These are phyloP conservation scores for Physocladia obscura DNA, from an alignment of 192 early-diverging fungal species.

Conservation along the genomic window DNA sequence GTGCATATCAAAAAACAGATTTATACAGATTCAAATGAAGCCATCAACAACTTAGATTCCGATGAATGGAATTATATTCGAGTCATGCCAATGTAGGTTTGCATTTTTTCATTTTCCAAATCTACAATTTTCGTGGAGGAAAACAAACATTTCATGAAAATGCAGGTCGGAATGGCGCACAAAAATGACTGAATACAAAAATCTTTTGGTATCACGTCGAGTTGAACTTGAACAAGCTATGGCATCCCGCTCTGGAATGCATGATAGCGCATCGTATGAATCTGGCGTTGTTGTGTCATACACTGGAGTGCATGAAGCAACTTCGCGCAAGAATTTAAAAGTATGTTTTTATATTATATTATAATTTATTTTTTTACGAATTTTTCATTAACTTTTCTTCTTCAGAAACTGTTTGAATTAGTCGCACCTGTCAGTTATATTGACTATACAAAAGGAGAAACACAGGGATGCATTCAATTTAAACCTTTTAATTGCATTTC, in stretches of 20 bases:
- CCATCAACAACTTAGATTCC: too few species aligned
- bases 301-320: conserved; percentile 20
- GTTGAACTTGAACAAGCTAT: background rate
- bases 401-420: conserved; percentile 36
- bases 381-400: background rate
- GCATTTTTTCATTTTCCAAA: background rate
- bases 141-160: too few species aligned
- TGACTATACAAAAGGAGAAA: conserved; percentile 21
- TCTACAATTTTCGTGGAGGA: too few species aligned
- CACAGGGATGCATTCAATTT: background rate
- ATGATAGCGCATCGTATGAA: conserved; percentile 19
- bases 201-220: background rate
- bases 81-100: conserved; percentile 23
- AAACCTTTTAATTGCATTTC: too few species aligned
- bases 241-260: background rate
- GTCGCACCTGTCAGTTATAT: conserved; percentile 38
- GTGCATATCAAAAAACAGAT: too few species aligned
- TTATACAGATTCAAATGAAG: too few species aligned
- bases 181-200: conserved; percentile 25
- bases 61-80: conserved; percentile 16
- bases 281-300: conserved; percentile 27
- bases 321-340: conserved; percentile 29
- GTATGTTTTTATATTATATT: background rate
- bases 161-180: too few species aligned
- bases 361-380: background rate